Evolutionary conservation across 345 rosid species (phyloP), one percentile per base, ranked within the genome.

Genomic region (Linum lewisii): DNA sequence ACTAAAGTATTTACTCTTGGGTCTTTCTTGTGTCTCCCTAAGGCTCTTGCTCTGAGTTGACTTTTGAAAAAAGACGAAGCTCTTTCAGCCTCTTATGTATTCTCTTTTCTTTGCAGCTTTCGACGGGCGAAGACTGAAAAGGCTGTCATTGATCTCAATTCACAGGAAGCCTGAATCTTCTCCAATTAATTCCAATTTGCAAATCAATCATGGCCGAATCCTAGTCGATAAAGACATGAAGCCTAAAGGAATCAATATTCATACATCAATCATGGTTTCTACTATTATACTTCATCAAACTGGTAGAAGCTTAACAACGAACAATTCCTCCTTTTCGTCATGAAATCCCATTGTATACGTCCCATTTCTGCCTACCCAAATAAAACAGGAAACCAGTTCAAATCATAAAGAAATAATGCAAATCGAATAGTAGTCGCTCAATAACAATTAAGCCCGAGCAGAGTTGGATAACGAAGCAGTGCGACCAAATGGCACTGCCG

Each of bases 161-260:
- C 69, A 88, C 97, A 44, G 99, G 99, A 88, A 84, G 53, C 99
- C 97, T 4, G 95, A 83, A 56, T 85, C 78, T 76, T 77, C 75
- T 93, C 87, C 66, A 88, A 93, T 82, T 62, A 69, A 62, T 70
- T 86, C 88, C 76, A 88, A 70, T 34, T 88, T n/a, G 84, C 69
- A 62, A 56, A 6, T 60, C 20, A 57, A 20, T 7, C 8, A 44
- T 16, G 25, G 11, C 21, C 32, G n/a, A n/a, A n/a, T n/a, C n/a
- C 16, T 6, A 53, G n/a, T 9, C 24, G 21, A 16, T 8, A 5
- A 24, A 6, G 36, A 47, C 23, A 19, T 5, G 32, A 23, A 7
- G 45, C 47, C 24, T 63, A 42, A 67, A 14, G n/a, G 51, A 15
- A 7, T 62, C 21, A 60, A 61, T 50, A 23, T 4, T n/a, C n/a